These are phyloP conservation scores for Citrus maxima DNA, from an alignment of 345 rosid species.

Conservation along the genomic window DNA sequence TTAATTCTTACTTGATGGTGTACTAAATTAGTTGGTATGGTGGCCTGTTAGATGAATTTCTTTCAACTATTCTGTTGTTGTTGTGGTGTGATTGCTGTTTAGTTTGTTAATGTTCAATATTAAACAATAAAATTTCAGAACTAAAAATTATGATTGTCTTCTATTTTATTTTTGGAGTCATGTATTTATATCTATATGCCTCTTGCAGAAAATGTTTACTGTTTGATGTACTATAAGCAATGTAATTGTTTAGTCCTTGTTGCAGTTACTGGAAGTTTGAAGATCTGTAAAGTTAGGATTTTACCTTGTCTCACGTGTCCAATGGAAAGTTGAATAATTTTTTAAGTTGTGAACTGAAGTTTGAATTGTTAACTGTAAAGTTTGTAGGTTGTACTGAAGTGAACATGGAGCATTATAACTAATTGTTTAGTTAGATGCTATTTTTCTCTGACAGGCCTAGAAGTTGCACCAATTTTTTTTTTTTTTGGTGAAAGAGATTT, in stretches of 20 bases:
- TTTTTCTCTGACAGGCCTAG: background rate
- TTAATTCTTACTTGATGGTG: conserved; percentile 2
- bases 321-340: background rate
- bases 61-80: background rate
- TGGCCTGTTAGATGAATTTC: conserved; percentile 10
- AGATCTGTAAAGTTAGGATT: background rate
- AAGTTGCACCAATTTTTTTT: background rate
- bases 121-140: background rate
- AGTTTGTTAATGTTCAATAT: background rate
- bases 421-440: background rate
- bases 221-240: background rate
- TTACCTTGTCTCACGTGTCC: background rate
- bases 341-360: background rate
- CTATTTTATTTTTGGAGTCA: background rate
- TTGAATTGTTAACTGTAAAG: background rate
- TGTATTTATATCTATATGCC: background rate
- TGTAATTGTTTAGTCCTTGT: background rate
- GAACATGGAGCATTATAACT: background rate
- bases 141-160: background rate
- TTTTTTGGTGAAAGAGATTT: background rate
- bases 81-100: background rate
- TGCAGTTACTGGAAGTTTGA: background rate
- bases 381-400: background rate
- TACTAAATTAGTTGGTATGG: conserved; percentile 9
- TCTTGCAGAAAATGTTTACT: background rate